These are phyloP conservation scores for Talaromyces amestolkiae DNA, from an alignment of 2,329 filamentous ascomycete species.

Conservation along the genomic window DNA sequence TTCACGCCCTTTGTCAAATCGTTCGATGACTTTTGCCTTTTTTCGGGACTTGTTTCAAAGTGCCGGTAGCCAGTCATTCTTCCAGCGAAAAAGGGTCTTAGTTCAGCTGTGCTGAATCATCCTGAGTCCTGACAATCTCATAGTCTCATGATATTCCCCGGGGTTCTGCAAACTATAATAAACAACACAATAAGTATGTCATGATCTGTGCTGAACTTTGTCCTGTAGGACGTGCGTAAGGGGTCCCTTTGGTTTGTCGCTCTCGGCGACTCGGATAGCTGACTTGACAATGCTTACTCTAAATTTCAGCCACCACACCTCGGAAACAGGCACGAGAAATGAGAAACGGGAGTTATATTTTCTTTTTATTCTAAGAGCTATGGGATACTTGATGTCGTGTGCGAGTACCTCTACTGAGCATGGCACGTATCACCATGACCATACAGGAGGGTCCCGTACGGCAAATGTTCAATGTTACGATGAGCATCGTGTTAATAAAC, in stretches of 20 bases:
- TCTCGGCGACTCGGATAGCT: not conserved
- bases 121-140: not conserved
- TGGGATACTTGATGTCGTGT: not conserved
- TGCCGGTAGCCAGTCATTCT: not conserved
- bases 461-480: not conserved
- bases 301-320: not conserved
- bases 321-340: not conserved
- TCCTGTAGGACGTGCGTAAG: not conserved
- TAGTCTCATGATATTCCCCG: not conserved
- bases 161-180: not conserved
- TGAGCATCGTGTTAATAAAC: not conserved
- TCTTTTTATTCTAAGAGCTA: no score
- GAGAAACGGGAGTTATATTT: not conserved
- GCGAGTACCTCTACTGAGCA: not conserved
- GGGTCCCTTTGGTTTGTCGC: no score
- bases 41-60: not conserved
- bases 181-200: not conserved
- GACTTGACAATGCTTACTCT: not conserved
- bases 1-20: not conserved
- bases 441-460: not conserved
- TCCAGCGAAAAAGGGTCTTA: not conserved
- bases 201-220: slow-evolving; percentile 1
- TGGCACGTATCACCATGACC: not conserved
- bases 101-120: not conserved
- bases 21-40: not conserved